These are phyloP conservation scores for Cercospora citrullina DNA, from an alignment of 2,329 filamentous ascomycete species.

Conservation along the genomic window DNA sequence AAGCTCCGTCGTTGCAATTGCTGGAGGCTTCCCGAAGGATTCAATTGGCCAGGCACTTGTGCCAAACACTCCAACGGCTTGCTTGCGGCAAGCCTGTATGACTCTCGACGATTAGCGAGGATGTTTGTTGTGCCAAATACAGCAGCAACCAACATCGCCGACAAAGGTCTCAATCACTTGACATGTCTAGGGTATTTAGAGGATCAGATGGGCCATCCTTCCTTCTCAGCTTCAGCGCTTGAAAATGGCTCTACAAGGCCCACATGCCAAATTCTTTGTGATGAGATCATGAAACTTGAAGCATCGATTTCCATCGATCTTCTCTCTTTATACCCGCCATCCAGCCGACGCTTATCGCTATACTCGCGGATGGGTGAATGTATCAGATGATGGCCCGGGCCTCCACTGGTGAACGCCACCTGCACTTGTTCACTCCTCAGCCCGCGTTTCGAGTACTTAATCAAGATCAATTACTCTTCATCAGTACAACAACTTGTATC, in stretches of 20 bases:
- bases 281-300: background rate
- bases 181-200: no score
- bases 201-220: background rate
- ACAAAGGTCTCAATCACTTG: background rate
- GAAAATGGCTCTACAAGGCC: background rate
- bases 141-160: background rate
- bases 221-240: background rate
- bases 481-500: background rate
- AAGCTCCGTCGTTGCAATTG: background rate
- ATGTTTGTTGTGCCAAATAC: background rate
- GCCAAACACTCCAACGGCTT: background rate
- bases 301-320: background rate
- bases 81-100: background rate
- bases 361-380: background rate
- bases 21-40: background rate
- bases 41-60: background rate
- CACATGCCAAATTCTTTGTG: background rate
- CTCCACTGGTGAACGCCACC: background rate
- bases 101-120: background rate
- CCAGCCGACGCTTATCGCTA: background rate
- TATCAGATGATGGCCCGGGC: background rate
- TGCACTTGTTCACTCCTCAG: background rate
- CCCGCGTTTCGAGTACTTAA: background rate
- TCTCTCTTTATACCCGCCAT: background rate
- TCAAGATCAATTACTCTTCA: background rate